These are phyloP conservation scores for Xerocomellus intermedius DNA, from an alignment of 768 basidiomycete species.

Conservation along the genomic window DNA sequence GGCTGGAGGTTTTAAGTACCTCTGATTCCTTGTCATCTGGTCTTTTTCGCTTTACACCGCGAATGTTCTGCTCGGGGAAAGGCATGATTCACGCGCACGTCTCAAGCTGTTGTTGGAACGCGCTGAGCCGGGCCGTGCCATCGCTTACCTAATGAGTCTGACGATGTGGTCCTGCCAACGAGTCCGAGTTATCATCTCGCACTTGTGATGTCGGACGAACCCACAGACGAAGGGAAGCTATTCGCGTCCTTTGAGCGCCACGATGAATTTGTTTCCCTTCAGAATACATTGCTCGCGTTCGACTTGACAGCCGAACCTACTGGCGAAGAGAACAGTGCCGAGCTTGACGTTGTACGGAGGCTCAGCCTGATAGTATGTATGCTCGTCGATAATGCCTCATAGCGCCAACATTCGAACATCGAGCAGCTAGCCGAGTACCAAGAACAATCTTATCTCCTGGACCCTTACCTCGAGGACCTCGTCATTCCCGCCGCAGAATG, in stretches of 20 bases:
- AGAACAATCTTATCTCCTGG: slow-evolving; percentile 89
- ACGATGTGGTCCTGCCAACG: neutral
- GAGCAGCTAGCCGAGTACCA: slow-evolving; percentile 83
- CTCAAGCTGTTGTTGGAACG: neutral
- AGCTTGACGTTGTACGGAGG: slow-evolving; percentile 41
- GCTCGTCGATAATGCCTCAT: neutral
- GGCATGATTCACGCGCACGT: slow-evolving; percentile 4
- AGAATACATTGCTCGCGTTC: slow-evolving; percentile 48
- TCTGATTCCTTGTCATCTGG: slow-evolving; percentile 36
- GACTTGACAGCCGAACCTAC: slow-evolving; percentile 46
- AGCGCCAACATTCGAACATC: neutral
- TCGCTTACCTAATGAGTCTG: slow-evolving; percentile 28
- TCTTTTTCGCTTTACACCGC: slow-evolving; percentile 46
- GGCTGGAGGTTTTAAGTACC: slow-evolving; percentile 4
- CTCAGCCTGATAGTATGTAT: slow-evolving; percentile 51
- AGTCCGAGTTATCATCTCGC: neutral
- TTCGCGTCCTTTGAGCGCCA: slow-evolving; percentile 61
- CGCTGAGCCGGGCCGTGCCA: neutral
- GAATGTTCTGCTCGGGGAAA: slow-evolving; percentile 1
- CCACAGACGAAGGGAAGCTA: slow-evolving; percentile 40
- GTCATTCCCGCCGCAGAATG: slow-evolving; percentile 69
- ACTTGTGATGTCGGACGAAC: slow-evolving; percentile 38
- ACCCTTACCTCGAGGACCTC: slow-evolving; percentile 81
- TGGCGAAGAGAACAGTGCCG: slow-evolving; percentile 42
- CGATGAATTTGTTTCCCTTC: slow-evolving; percentile 55